Evolutionary conservation across 768 basidiomycete genomes (phyloP).

Genomic region (Sporobolomyces roseus): DNA sequence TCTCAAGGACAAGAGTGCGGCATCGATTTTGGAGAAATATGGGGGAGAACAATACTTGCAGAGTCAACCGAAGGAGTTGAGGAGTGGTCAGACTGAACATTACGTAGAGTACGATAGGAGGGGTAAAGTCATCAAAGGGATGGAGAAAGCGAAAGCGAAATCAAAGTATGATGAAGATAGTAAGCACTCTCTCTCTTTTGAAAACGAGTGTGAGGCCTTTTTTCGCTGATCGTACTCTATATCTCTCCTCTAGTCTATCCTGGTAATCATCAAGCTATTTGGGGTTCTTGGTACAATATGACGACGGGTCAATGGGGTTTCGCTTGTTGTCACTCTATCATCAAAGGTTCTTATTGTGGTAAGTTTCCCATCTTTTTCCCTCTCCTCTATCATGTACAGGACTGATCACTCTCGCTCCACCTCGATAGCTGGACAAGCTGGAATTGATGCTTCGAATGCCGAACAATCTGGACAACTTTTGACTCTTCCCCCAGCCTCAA

Average conservation of each 20-base stretch:
- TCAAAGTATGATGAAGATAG: conserved; percentile 98
- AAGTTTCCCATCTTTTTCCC: conserved; percentile 5
- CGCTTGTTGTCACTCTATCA: conserved; percentile 88
- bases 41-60: conserved; percentile 91
- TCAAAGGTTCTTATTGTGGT: conserved; percentile 49
- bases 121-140: conserved; percentile 85
- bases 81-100: conserved; percentile 93
- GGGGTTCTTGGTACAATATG: conserved; percentile 91
- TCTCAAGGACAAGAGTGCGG: conserved; percentile 79
- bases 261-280: conserved; percentile 92
- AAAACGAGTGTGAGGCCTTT: no score
- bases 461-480: conserved; percentile 14
- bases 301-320: conserved; percentile 79
- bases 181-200: conserved; percentile 51
- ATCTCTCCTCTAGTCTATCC: conserved; percentile 60
- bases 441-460: conserved; percentile 30
- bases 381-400: not conserved
- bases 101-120: conserved; percentile 95
- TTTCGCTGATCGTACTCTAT: not conserved
- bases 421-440: conserved; percentile 35
- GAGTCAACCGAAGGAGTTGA: conserved; percentile 79
- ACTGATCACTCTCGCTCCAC: not conserved
- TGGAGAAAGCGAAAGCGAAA: conserved; percentile 75
- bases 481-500: not conserved
- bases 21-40: conserved; percentile 84